Evolutionary conservation across 257 asterid species (phyloP), one percentile per base, ranked within the genome.

Genomic region (Plectranthus barbatus): DNA sequence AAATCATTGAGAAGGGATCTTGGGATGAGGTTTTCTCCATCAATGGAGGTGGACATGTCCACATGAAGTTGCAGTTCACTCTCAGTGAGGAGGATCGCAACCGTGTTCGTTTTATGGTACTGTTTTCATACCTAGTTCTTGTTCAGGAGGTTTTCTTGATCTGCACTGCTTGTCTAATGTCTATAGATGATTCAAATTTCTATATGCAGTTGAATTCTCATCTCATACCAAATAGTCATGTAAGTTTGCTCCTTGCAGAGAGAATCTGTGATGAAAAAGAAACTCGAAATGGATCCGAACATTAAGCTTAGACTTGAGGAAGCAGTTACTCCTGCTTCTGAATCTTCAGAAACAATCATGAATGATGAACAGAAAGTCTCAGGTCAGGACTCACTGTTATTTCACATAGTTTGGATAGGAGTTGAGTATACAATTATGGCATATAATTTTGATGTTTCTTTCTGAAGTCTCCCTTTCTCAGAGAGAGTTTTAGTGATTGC

Each of bases 1-100:
- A 79, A 5, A 79, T 92, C 61, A 86, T 92, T 20, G 90, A 92
- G 88, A 92, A 86, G 82, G 96, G 86, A n/a, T 72, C 37, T 50
- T 89, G 97, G 97, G 93, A 92, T 55, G 96, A 89, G 36, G 79
- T 72, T 65, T 86, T 86, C 67, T 72, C 80, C 47, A 71, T 92
- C 49, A 80, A 77, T 63, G 91, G 86, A 57, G 80, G 91, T 54
- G 91, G 94, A 7, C 72, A 76, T 37, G 95, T 85, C 60, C 99
- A 83, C 77, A 71, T 92, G 95, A 85, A 89, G 77, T 60, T 89
- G 74, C 86, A 70, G 23, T 87, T 92, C 58, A 18, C 73, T 77
- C 91, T 92, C 72, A 92, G 68, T 60, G 91, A 89, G 18, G 94
- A 82, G 65, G 97, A 92, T 0, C 85, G 87, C 20, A 68, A 63